Base-by-base conservation (phyloP, 208 protist genomes). In the Wallacemonas rigidus region DNA sequence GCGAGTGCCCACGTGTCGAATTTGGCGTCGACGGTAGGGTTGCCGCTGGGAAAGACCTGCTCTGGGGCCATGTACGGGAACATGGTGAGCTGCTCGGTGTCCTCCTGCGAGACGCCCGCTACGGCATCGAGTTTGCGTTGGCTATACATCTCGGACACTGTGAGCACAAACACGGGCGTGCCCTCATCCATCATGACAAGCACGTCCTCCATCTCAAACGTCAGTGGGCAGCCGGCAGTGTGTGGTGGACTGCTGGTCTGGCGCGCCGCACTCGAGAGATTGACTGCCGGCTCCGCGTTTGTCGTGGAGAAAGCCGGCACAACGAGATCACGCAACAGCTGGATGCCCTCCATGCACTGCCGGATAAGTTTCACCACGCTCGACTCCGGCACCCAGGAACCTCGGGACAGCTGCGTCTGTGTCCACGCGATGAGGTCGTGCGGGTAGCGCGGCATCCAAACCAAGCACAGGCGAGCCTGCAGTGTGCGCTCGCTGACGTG, bases 371-470 rank as follows among this genome's bases (percentile, higher is more conserved):
- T 68, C 6, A 75, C 15, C 40, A 90, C 61, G 40, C 61, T 54
- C 5, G 36, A 3, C 73, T 93, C 86, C 2, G 85, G 68, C 40
- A 92, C 73, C 39, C 41, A 73, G 26, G 74, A 67, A 3, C 69
- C 68, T 12, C 40, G 50, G 54, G 50, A 35, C 17, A 17, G 43
- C 14, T 62, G 72, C 14, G 26, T 17, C 5, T 68, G 74, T 26
- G 78, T 85, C 90, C 90, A 95, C 54, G 79, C 54, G 44, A 67
- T 65, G 15, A 91, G 69, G 54, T 78, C 83, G 14, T 71, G 26
- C 26, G 56, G 26, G 74, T 88, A 95, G 35, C 54, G 64, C 14
- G 90, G 90, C 87, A 95, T 92, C 86, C 87, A 95, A 35, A 88
- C 56, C 43, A 92, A 81, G 50, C 82, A 74, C 39, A 95, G 48